Conservation (phyloP, 331 rosid genomes). For the Spiraea crenata region DNA sequence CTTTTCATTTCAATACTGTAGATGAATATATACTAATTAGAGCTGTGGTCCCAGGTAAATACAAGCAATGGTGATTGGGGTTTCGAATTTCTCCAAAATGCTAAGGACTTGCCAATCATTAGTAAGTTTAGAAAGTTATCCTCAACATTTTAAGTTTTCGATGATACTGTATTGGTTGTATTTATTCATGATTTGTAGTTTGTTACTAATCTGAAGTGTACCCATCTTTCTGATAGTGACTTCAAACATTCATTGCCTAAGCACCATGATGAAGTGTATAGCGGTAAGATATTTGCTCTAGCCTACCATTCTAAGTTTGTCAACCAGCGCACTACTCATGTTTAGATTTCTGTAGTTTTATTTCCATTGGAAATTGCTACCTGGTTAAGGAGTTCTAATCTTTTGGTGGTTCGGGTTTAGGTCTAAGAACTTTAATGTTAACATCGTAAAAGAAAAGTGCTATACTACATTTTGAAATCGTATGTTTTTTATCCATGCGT, state of each 20-base stretch:
- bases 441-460: neutral
- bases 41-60: slow-evolving; percentile 48
- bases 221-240: slow-evolving; percentile 56
- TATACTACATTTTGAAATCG: slow-evolving; percentile 4
- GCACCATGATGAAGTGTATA: slow-evolving; percentile 94
- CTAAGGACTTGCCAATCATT: slow-evolving; percentile 90
- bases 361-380: neutral
- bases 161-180: neutral
- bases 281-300: slow-evolving; percentile 57
- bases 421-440: neutral
- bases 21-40: neutral
- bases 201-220: slow-evolving; percentile 25
- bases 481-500: slow-evolving; percentile 15
- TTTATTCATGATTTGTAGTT: neutral
- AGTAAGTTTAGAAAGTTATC: slow-evolving; percentile 55
- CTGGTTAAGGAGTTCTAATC: neutral
- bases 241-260: slow-evolving; percentile 71
- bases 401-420: neutral
- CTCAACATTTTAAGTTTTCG: neutral
- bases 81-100: slow-evolving; percentile 81
- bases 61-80: slow-evolving; percentile 46
- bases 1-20: slow-evolving; percentile 1
- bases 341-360: neutral
- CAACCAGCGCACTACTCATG: slow-evolving; percentile 8
- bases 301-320: neutral